phyloP scores from a whole-genome alignment of 768 basidiomycete genomes.

The Naganishia antarctica region DNA sequence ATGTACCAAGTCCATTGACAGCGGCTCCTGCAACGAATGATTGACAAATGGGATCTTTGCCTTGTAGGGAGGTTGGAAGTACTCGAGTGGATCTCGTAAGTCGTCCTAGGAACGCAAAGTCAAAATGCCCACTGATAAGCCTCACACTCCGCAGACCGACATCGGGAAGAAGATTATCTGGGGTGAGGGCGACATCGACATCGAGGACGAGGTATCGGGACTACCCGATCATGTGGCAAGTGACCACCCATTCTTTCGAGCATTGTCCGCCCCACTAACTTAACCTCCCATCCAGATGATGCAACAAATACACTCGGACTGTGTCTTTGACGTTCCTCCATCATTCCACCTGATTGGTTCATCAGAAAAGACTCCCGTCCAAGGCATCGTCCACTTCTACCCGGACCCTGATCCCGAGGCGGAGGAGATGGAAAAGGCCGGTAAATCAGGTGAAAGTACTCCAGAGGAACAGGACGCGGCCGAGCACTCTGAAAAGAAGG shows the following conservation, averaged over 20 bases:
- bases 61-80: constrained; percentile 38
- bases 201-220: constrained; percentile 23
- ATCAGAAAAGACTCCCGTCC: constrained; percentile 34
- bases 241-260: not conserved
- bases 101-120: not conserved
- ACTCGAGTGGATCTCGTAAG: constrained; percentile 30
- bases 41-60: not conserved
- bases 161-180: constrained; percentile 34
- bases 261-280: not conserved
- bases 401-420: constrained; percentile 7
- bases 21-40: not conserved
- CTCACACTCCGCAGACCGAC: constrained; percentile 23
- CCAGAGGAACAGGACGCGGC: constrained; percentile 9
- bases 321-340: constrained; percentile 31
- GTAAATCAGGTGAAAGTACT: constrained; percentile 1
- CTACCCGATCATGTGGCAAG: constrained; percentile 31
- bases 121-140: not conserved
- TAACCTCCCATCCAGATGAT: constrained; percentile 27
- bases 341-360: constrained; percentile 34
- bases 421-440: constrained; percentile 7
- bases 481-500: constrained; percentile 14
- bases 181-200: constrained; percentile 26
- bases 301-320: constrained; percentile 43
- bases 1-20: not conserved
- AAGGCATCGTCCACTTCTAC: constrained; percentile 39